phyloP scores from a whole-genome alignment of 1,284 basidiomycete genomes.

The Pisolithus thermaeus region DNA sequence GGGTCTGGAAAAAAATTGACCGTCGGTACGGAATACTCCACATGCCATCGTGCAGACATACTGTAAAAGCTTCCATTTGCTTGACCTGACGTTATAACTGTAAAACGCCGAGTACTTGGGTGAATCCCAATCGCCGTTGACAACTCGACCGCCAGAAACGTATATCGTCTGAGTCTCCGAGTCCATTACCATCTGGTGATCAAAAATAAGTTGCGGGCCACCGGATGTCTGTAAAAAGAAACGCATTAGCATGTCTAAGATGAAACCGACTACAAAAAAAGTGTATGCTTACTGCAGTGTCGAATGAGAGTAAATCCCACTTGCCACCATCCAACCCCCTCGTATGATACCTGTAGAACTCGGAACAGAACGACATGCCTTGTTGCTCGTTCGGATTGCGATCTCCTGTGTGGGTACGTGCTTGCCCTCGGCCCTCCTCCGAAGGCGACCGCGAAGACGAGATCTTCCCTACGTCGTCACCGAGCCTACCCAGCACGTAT shows the following conservation, averaged over 20 bases:
- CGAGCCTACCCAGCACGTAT: slow-evolving; percentile 63
- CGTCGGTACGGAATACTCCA: background rate
- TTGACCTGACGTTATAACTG: slow-evolving; percentile 56
- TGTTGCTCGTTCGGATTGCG: slow-evolving; percentile 14
- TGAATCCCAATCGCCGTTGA: slow-evolving; percentile 54
- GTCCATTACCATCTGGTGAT: slow-evolving; percentile 80
- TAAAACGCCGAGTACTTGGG: slow-evolving; percentile 66
- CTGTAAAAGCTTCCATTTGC: slow-evolving; percentile 63
- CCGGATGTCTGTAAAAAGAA: slow-evolving; percentile 42
- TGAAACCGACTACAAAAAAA: background rate
- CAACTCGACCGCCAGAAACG: slow-evolving; percentile 72
- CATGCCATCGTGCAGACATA: slow-evolving; percentile 30
- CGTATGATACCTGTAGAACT: slow-evolving; percentile 69
- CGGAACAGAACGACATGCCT: slow-evolving; percentile 40
- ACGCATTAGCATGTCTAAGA: background rate
- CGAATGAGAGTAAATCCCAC: slow-evolving; percentile 62
- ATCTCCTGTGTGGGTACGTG: slow-evolving; percentile 20
- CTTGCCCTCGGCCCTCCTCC: slow-evolving; percentile 5
- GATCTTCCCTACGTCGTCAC: slow-evolving; percentile 41
- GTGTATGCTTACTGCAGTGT: slow-evolving; percentile 49
- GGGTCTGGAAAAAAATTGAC: slow-evolving; percentile 20
- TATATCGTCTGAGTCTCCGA: slow-evolving; percentile 67
- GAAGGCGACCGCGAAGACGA: slow-evolving; percentile 21
- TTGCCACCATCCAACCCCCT: slow-evolving; percentile 51
- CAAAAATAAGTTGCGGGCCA: slow-evolving; percentile 72